Evolutionary conservation across 495 filamentous ascomycete species (phyloP), one percentile per base, ranked within the genome.

Genomic region (Aspergillus ostianus): DNA sequence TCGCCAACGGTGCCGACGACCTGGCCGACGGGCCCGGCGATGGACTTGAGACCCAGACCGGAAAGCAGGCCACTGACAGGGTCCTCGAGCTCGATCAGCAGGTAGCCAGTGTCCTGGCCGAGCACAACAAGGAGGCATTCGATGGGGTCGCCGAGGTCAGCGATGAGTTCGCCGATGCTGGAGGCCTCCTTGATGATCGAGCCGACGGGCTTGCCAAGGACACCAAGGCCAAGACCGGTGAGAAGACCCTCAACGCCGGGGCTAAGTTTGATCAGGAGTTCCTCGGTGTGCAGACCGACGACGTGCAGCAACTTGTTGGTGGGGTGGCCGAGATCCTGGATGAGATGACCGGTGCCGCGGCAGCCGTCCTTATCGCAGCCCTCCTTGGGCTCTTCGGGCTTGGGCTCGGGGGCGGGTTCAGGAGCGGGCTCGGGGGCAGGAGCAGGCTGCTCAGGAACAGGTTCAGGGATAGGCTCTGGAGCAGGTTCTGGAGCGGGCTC

Each of bases 251-350:
- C 26, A 26, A 52, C 23, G 26, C 21, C 21, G 23, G 50, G 50
- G 26, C 23, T 27, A 1, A 52, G 50, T 26, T 52, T 52, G 8
- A 52, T 29, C 23, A 52, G 50, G 50, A 66, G 57, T 41, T 66
- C n/a, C 36, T 66, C 51, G 15, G 64, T 21, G 55, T 63, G 60
- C 26, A 49, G 32, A 41, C 64, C 64, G 13, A 58, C 49, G 32
- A 70, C 66, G 17, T 59, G 59, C 20, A 70, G 59, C 20, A 62
- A 53, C 44, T 64, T 51, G 47, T 68, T 60, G 59, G 58, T 58
- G 55, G 67, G 65, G 29, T 65, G 68, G 53, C 62, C 68, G 48
- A 66, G 51, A 48, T 70, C 68, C 60, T 67, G 62, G 26, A 70
- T 61, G 36, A 70, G 36, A 32, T 67, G 65, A 10, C 68, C 68